These are phyloP conservation scores for Phytopythium kandeliae DNA, from an alignment of 352 stramenopile genomes.

Conservation along the genomic window DNA sequence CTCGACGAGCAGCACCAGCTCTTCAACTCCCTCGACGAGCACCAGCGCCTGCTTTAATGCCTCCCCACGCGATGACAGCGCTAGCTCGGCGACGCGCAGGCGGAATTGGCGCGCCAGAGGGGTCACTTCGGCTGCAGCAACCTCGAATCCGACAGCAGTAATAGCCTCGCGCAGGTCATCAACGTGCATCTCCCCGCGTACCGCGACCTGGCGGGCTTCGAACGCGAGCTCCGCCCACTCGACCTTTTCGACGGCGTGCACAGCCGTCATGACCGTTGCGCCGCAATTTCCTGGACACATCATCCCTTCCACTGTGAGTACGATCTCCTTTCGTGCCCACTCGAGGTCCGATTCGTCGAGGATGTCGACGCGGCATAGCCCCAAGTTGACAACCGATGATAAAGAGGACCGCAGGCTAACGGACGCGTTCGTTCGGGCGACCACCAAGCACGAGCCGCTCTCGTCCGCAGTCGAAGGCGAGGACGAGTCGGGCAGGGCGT, in stretches of 20 bases:
- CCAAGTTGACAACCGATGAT: conserved; percentile 14
- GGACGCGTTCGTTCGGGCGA: conserved; percentile 22
- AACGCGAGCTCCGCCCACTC: conserved; percentile 52
- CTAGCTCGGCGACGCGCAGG: conserved; percentile 42
- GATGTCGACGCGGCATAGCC: conserved; percentile 26
- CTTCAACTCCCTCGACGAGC: conserved; percentile 62
- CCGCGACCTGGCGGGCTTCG: conserved; percentile 46
- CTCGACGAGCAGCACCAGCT: conserved; percentile 47
- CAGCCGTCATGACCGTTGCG: conserved; percentile 57
- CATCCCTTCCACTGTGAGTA: conserved; percentile 66
- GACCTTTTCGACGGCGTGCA: conserved; percentile 36
- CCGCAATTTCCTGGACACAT: conserved; percentile 81
- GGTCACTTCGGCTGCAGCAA: conserved; percentile 25
- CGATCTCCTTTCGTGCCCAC: conserved; percentile 60
- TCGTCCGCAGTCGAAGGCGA: neutral
- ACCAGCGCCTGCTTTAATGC: conserved; percentile 21
- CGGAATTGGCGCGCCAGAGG: conserved; percentile 43
- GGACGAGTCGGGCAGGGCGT: conserved; percentile 18
- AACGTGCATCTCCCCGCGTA: conserved; percentile 40
- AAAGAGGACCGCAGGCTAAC: conserved; percentile 22
- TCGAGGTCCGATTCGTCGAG: conserved; percentile 26
- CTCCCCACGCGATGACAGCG: conserved; percentile 14
- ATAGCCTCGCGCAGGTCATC: conserved; percentile 35
- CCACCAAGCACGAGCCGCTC: conserved; percentile 9
- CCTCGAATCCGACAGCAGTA: conserved; percentile 58